Conservation (phyloP, 345 rosid genomes). For the Aegle marmelos region DNA sequence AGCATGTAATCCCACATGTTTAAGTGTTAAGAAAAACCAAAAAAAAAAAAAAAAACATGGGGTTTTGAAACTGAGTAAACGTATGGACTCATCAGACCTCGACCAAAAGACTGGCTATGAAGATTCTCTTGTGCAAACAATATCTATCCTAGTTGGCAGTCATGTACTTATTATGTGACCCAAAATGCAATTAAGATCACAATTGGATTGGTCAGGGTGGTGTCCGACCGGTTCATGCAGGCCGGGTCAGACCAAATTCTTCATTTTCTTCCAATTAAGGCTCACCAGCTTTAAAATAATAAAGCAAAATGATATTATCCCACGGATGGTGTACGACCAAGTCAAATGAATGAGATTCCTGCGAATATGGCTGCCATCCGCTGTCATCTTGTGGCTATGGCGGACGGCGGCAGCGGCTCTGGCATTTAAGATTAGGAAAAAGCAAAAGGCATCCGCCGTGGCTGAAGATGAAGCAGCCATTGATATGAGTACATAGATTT, state of each 20-base stretch:
- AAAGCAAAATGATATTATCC: no score
- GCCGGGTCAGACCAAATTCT: slow-evolving; percentile 36
- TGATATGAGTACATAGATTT: no score
- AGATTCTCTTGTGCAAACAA: slow-evolving; percentile 55
- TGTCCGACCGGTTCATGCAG: slow-evolving; percentile 49
- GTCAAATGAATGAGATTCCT: no score
- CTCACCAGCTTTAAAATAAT: not conserved
- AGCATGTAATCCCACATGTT: not conserved
- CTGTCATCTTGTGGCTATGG: no score
- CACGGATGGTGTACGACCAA: no score
- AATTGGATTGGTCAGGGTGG: slow-evolving; percentile 49
- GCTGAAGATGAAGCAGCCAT: no score
- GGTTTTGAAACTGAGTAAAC: slow-evolving; percentile 9
- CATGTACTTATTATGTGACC: slow-evolving; percentile 21
- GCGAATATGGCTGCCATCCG: no score
- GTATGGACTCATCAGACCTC: slow-evolving; percentile 21
- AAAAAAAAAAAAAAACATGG: not conserved
- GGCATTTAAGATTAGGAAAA: no score
- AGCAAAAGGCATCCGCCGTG: no score
- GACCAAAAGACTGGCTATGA: slow-evolving; percentile 28
- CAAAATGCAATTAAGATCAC: slow-evolving; percentile 30
- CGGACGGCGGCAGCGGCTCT: no score
- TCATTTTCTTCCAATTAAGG: not conserved
- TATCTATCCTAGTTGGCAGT: slow-evolving; percentile 44
- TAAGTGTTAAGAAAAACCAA: not conserved